These are phyloP conservation scores for Suhomyces wounanorum DNA, from an alignment of 1,139 yeast genomes.

Conservation along the genomic window DNA sequence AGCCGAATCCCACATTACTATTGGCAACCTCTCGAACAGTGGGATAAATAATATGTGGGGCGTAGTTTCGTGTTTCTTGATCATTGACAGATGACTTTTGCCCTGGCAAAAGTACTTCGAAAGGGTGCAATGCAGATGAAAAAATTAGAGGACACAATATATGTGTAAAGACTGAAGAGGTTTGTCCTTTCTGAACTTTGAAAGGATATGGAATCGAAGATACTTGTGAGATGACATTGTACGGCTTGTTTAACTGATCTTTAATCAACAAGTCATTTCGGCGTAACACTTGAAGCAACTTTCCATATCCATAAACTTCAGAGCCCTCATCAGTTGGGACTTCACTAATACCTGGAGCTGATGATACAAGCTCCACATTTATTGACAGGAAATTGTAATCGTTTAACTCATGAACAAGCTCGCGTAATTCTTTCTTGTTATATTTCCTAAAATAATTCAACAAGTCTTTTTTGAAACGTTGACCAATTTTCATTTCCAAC, in stretches of 20 bases:
- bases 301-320: conserved; percentile 53
- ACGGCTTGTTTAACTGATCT: conserved; percentile 14
- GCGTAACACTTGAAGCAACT: conserved; percentile 44
- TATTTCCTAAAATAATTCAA: conserved; percentile 47
- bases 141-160: conserved; percentile 50
- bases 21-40: conserved; percentile 49
- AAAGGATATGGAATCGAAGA: conserved; percentile 64
- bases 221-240: conserved; percentile 52
- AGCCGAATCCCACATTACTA: conserved; percentile 46
- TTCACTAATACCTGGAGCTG: conserved; percentile 50
- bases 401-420: conserved; percentile 30
- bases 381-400: conserved; percentile 47
- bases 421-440: conserved; percentile 26
- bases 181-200: conserved; percentile 29
- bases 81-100: conserved; percentile 26
- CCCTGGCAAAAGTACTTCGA: conserved; percentile 34
- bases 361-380: conserved; percentile 56
- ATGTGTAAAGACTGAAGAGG: conserved; percentile 57
- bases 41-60: conserved; percentile 57
- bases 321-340: conserved; percentile 13
- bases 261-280: conserved; percentile 33
- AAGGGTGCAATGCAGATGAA: conserved; percentile 14
- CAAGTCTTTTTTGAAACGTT: conserved; percentile 39
- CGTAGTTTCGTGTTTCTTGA: conserved; percentile 30
- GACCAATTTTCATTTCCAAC: conserved; percentile 8